Conservation (phyloP, 2,329 filamentous ascomycete species). For the Aspergillus glaucus region DNA sequence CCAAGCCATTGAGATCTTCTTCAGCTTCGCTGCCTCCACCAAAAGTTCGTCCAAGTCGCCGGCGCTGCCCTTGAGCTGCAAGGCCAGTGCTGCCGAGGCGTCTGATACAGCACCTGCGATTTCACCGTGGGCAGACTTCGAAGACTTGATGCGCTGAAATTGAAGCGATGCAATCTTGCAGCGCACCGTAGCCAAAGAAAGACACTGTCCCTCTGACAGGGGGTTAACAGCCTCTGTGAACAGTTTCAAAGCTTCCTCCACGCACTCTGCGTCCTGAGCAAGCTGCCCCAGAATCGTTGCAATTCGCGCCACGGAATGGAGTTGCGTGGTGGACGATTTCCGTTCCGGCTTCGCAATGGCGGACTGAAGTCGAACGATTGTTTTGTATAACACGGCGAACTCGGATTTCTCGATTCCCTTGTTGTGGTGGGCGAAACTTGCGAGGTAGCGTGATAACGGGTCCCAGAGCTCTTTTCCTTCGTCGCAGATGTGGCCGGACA, state of each 20-base stretch:
- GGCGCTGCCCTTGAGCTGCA: conserved; percentile 33
- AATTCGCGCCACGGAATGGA: conserved; percentile 26
- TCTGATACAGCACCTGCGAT: conserved; percentile 24
- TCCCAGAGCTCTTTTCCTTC: conserved; percentile 38
- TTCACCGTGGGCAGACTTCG: conserved; percentile 12
- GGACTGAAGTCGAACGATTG: conserved; percentile 31
- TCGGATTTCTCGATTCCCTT: conserved; percentile 29
- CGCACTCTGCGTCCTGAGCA: conserved; percentile 34
- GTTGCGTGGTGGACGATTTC: conserved; percentile 11
- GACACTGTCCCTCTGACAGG: conserved; percentile 25
- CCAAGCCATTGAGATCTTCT: conserved; percentile 35
- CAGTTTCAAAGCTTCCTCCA: conserved; percentile 33
- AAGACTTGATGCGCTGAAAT: conserved; percentile 25
- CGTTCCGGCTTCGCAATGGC: conserved; percentile 23
- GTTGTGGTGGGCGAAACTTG: conserved; percentile 28
- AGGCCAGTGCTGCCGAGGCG: conserved; percentile 28
- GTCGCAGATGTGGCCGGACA: conserved; percentile 37
- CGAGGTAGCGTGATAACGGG: conserved; percentile 37
- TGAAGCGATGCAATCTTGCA: conserved; percentile 36
- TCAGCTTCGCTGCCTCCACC: conserved; percentile 37
- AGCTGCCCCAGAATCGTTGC: conserved; percentile 33
- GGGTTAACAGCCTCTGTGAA: conserved; percentile 27
- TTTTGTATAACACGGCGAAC: conserved; percentile 31
- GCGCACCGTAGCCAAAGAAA: conserved; percentile 30
- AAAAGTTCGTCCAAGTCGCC: conserved; percentile 40